phyloP scores from a whole-genome alignment of 768 basidiomycete genomes.

The Phlebiopsis gigantea region DNA sequence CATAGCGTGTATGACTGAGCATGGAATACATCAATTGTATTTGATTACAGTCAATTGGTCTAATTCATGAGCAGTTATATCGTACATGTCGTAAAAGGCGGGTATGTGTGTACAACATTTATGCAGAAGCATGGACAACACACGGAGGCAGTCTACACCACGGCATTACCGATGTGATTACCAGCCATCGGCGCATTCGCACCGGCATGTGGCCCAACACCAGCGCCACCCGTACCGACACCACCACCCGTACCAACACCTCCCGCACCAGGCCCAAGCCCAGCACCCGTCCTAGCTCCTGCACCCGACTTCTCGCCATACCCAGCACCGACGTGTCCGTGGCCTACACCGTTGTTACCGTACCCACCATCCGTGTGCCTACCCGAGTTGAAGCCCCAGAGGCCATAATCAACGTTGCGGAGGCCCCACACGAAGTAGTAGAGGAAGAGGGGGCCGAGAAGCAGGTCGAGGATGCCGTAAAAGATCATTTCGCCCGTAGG shows the following conservation, averaged over 20 bases:
- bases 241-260: neutral
- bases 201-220: too few species aligned
- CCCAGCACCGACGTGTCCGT: neutral
- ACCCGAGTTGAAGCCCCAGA: constrained; percentile 20
- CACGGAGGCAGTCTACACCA: neutral
- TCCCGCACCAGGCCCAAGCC: neutral
- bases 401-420: constrained; percentile 21
- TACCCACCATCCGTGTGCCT: constrained; percentile 16
- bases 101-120: too few species aligned
- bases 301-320: neutral
- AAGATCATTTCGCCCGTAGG: constrained; percentile 48
- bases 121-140: too few species aligned
- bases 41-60: too few species aligned
- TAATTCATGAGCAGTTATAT: too few species aligned
- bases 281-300: neutral
- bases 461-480: constrained; percentile 43
- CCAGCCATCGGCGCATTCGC: neutral
- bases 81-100: too few species aligned
- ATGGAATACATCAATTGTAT: too few species aligned
- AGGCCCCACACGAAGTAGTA: constrained; percentile 19
- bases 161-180: neutral
- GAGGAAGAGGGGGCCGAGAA: constrained; percentile 37
- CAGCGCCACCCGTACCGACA: too few species aligned
- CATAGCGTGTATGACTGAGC: too few species aligned
- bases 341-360: too few species aligned